Evolutionary conservation across 495 filamentous ascomycete species (phyloP), one percentile per base, ranked within the genome.

Genomic region (Diplogelasinospora grovesii): DNA sequence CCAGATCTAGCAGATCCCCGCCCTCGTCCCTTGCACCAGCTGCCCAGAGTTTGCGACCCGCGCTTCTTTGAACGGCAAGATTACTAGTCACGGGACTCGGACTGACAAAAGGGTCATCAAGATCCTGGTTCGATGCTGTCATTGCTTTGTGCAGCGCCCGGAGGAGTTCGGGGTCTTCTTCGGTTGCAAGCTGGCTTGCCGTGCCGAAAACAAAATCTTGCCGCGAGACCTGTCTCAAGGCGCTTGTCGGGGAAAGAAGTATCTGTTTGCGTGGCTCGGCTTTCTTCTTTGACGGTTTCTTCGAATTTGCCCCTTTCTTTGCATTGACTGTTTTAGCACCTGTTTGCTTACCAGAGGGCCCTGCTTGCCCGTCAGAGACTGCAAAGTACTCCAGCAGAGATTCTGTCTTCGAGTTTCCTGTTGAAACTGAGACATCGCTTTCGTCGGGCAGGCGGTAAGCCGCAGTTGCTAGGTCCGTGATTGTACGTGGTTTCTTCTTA

Each of bases 151-250:
- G 85, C 23, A 83, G 65, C 35, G 89, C 76, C 36, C 75, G 70
- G 3, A 89, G 64, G 4, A 78, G 70, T 2, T 71, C 69, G 3
- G 85, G 83, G 0, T 86, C 86, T 35, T 88, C 79, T 25, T 86
- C 83, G 38, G 71, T 69, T 33, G 83, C 84, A 13, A 97, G 65
- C 58, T 97, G 90, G 60, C 89, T 95, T 13, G 84, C 93, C 1
- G 88, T 95, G 11, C 89, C 90, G 59, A 97, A 97, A 2, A 95
- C 62, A 46, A 95, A 81, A 45, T 89, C 80, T 55, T 94, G 90
- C 5, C 75, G 65, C 4, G 79, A 67, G n/a, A 83, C 63, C 45
- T 79, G 71, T 43, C 77, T 76, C 29, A 78, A 54, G 13, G 89
- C 90, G 27, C 79, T 78, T 37, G 69, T 67, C 2, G 90, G 90